Evolutionary conservation across 2,329 filamentous ascomycete species (phyloP).

Genomic region (Akanthomyces dipterigenus): DNA sequence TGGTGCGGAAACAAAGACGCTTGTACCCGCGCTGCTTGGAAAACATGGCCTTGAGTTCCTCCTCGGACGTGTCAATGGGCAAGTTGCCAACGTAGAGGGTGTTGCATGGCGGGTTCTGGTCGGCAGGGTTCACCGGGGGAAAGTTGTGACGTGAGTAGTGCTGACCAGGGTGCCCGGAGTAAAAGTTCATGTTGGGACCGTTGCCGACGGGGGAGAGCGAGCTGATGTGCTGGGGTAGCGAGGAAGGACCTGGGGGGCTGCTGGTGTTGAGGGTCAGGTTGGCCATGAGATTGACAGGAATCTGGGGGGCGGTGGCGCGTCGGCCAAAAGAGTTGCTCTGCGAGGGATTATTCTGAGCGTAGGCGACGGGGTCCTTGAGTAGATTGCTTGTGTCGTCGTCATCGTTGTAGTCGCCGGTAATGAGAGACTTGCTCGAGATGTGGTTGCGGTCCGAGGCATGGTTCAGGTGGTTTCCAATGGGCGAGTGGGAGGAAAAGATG

Average conservation of each 20-base stretch:
- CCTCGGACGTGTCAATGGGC: conserved; percentile 85
- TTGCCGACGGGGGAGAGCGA: conserved; percentile 51
- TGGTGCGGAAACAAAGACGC: conserved; percentile 87
- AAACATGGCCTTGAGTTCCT: conserved; percentile 91
- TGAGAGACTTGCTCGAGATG: conserved; percentile 63
- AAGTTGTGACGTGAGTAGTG: conserved; percentile 60
- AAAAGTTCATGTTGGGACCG: conserved; percentile 23
- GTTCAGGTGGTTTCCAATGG: conserved; percentile 59
- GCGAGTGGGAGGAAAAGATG: conserved; percentile 67
- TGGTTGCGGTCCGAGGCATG: conserved; percentile 44
- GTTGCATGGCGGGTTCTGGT: conserved; percentile 96
- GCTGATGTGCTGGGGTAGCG: conserved; percentile 42
- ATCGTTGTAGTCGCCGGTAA: conserved; percentile 58
- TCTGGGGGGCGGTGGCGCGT: conserved; percentile 63
- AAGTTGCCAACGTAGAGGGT: conserved; percentile 97
- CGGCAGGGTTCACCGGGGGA: conserved; percentile 85
- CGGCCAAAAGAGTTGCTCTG: conserved; percentile 36
- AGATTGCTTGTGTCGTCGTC: conserved; percentile 66
- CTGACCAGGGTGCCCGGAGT: conserved; percentile 29
- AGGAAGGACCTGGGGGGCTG: conserved; percentile 43
- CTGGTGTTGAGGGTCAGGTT: conserved; percentile 64
- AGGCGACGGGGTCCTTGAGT: conserved; percentile 65
- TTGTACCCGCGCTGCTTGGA: conserved; percentile 93
- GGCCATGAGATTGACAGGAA: conserved; percentile 63
- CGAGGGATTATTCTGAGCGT: conserved; percentile 52